Conservation (phyloP, 768 basidiomycete genomes). For the Sutorius australiensis region DNA sequence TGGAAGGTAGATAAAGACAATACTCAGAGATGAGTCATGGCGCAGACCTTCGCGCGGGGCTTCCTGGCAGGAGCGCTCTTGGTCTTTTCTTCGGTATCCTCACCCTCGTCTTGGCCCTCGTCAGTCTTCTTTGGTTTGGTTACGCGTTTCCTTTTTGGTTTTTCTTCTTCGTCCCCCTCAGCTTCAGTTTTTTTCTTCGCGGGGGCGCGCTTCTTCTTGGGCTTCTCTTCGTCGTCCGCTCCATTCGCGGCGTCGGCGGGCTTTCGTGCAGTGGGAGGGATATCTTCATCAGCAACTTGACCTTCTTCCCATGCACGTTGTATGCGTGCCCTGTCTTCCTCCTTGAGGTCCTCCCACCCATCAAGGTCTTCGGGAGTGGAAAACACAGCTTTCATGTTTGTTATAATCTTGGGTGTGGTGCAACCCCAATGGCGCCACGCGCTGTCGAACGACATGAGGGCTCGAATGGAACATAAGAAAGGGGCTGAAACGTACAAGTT, state of each 20-base stretch:
- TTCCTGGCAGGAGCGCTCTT: slow-evolving; percentile 35
- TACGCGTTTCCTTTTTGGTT: slow-evolving; percentile 35
- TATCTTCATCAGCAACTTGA: slow-evolving; percentile 78
- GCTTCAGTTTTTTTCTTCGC: slow-evolving; percentile 35
- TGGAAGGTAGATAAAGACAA: slow-evolving; percentile 15
- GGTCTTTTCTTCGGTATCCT: slow-evolving; percentile 24
- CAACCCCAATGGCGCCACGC: slow-evolving; percentile 94
- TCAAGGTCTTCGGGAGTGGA: slow-evolving; percentile 67
- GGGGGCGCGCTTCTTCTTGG: slow-evolving; percentile 46
- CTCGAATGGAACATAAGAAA: background rate
- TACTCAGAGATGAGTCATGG: slow-evolving; percentile 7
- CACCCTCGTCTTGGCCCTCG: slow-evolving; percentile 33
- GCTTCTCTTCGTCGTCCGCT: slow-evolving; percentile 51
- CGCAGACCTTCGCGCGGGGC: slow-evolving; percentile 35
- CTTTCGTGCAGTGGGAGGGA: slow-evolving; percentile 71
- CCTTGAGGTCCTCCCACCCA: slow-evolving; percentile 71
- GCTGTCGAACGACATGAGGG: slow-evolving; percentile 34
- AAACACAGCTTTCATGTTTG: slow-evolving; percentile 65
- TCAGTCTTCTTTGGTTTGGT: slow-evolving; percentile 32
- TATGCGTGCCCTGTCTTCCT: slow-evolving; percentile 70
- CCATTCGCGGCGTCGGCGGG: slow-evolving; percentile 36
- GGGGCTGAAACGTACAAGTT: slow-evolving; percentile 49
- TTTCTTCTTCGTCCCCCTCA: slow-evolving; percentile 35
- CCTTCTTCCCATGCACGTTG: slow-evolving; percentile 72
- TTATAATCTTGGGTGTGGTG: slow-evolving; percentile 61